Evolutionary conservation across 768 basidiomycete genomes (phyloP).

Genomic region (Termitomyces bulborhizus): DNA sequence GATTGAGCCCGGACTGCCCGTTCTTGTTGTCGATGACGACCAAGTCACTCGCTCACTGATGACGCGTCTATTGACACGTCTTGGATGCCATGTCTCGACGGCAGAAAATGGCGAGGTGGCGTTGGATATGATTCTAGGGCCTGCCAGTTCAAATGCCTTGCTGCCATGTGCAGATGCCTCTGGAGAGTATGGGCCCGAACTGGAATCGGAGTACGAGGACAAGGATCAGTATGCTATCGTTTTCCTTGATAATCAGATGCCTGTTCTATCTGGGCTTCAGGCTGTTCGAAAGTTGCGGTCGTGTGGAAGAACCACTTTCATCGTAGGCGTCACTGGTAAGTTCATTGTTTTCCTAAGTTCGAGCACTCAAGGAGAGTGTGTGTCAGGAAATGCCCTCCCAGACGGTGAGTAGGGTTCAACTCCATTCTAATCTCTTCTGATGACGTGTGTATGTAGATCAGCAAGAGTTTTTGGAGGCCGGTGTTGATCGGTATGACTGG

Average conservation of each 20-base stretch:
- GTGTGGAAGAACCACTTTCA: slow-evolving; percentile 63
- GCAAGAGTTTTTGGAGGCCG: slow-evolving; percentile 68
- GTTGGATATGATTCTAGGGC: slow-evolving; percentile 61
- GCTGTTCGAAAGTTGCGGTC: slow-evolving; percentile 59
- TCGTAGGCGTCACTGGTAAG: slow-evolving; percentile 76
- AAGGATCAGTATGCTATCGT: slow-evolving; percentile 40
- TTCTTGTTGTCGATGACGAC: slow-evolving; percentile 84
- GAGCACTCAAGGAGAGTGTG: background rate
- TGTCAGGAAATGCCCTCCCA: slow-evolving; percentile 46
- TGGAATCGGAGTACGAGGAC: slow-evolving; percentile 22
- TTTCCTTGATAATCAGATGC: slow-evolving; percentile 78
- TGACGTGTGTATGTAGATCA: slow-evolving; percentile 48
- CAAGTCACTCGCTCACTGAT: slow-evolving; percentile 73
- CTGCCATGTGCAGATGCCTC: slow-evolving; percentile 36
- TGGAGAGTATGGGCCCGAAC: slow-evolving; percentile 27
- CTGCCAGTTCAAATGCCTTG: slow-evolving; percentile 14
- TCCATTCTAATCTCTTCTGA: background rate
- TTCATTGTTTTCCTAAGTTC: background rate
- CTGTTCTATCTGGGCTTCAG: slow-evolving; percentile 68
- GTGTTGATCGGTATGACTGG: slow-evolving; percentile 60
- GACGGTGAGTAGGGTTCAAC: slow-evolving; percentile 29
- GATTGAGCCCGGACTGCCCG: slow-evolving; percentile 50
- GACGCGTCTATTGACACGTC: slow-evolving; percentile 68
- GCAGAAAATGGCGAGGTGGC: slow-evolving; percentile 84
- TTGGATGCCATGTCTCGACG: slow-evolving; percentile 72